Base-by-base conservation (phyloP, 2,329 filamentous ascomycete genomes). In the Thelonectria discophora region DNA sequence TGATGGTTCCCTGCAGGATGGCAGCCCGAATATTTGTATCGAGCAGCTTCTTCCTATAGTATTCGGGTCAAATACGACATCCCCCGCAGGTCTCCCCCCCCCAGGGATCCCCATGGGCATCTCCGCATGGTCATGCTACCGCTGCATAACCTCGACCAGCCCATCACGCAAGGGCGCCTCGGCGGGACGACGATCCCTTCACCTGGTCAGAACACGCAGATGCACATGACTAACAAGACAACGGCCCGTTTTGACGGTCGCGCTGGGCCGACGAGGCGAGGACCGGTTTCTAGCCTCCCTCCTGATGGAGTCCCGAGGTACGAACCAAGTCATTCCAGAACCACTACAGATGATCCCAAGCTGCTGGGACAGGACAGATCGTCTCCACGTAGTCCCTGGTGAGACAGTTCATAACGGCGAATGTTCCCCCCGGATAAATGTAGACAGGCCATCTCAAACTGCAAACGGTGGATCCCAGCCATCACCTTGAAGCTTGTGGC, bases 21-120 rank as follows among this genome's bases (percentile, higher is more conserved):
- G 43, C 20, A 27, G 20, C 12, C 10, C 15, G 45, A 42, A 48
- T 69, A 69, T 69, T 68, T 69, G 60, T 66, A 69, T 45, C 12
- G 39, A 51, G 45, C 32, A 15, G 42, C 46, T 43, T 37, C 58
- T 62, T 59, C 43, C 53, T 47, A 8, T 50, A 30, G 10, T 56
- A 43, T 54, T 24, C 58, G 55, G 20, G 21, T 32, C 30, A 54
- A 43, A 56, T 58, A 50, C n/a, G n/a, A n/a, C n/a, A 58, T 55
- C 46, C 65, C 63, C 34, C 39, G 30, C 52, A 58, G 20, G 34
- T 39, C 45, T 58, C 51, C 4, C 51, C 60, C 55, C 66, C 62
- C 56, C 51, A 51, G 53, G 60, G 65, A 18, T 46, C 49, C 60
- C 15, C 55, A 30, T 60, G 63, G 48, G 52, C 54, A 58, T 65